Conservation (phyloP, 148 eudicot genomes). For the Rhododendron kiyosumense region DNA sequence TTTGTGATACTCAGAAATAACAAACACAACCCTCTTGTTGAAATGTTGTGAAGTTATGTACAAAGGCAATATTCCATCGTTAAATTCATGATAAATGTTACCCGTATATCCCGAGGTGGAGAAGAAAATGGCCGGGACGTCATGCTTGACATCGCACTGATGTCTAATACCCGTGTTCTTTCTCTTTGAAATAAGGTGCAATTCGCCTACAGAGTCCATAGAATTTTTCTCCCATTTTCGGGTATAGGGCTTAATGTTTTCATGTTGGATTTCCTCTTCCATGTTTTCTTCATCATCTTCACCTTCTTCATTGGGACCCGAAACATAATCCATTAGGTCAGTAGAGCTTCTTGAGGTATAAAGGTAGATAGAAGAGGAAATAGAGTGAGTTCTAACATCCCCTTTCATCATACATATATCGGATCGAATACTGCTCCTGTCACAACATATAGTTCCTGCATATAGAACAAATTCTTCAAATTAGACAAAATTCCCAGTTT, state of each 20-base stretch:
- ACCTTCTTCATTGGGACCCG: not conserved
- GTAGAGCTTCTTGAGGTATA: constrained; percentile 36
- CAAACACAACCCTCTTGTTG: constrained; percentile 80
- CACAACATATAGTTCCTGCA: constrained; percentile 91
- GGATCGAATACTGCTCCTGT: constrained; percentile 63
- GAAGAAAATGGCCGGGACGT: constrained; percentile 90
- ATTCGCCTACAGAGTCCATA: constrained; percentile 64
- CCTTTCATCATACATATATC: constrained; percentile 87
- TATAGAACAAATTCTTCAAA: not conserved
- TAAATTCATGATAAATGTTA: constrained; percentile 88
- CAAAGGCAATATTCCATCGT: constrained; percentile 81
- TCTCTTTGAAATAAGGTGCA: constrained; percentile 49
- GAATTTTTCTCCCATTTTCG: constrained; percentile 77
- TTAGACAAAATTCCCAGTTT: not conserved
- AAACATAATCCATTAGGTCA: constrained; percentile 10
- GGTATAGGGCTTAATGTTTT: constrained; percentile 78
- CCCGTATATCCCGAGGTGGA: constrained; percentile 95
- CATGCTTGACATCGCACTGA: constrained; percentile 66
- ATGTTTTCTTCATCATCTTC: constrained; percentile 15
- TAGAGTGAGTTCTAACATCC: constrained; percentile 66
- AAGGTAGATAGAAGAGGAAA: constrained; percentile 58
- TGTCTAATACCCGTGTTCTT: constrained; percentile 14
- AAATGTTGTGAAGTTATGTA: constrained; percentile 81
- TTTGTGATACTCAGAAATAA: constrained; percentile 71
- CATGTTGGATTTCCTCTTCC: constrained; percentile 38